phyloP scores from a whole-genome alignment of 2,329 filamentous ascomycete genomes.

The Graphilbum fragrans region DNA sequence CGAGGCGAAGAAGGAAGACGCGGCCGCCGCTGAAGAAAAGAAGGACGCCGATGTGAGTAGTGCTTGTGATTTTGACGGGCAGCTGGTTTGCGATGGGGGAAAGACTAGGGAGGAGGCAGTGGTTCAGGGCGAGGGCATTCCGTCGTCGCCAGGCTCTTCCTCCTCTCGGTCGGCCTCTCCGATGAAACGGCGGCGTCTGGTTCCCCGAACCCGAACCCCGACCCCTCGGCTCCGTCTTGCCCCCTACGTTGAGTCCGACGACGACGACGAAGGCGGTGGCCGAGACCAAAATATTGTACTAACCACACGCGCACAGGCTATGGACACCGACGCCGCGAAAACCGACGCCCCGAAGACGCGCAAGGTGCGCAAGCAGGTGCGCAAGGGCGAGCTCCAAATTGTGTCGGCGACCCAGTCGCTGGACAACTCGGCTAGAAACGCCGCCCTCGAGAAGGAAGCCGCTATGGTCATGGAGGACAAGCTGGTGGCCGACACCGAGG shows the following conservation, averaged over 20 bases:
- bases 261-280: neutral
- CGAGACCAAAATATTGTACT: neutral
- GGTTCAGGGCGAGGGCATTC: no score
- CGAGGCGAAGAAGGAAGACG: slow-evolving; percentile 21
- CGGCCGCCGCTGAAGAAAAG: slow-evolving; percentile 23
- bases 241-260: neutral
- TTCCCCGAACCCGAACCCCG: neutral
- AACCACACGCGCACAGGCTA: slow-evolving; percentile 41
- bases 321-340: slow-evolving; percentile 68
- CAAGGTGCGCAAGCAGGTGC: slow-evolving; percentile 98
- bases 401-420: slow-evolving; percentile 72
- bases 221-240: neutral
- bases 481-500: slow-evolving; percentile 92
- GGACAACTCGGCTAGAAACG: slow-evolving; percentile 53
- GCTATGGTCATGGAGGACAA: slow-evolving; percentile 97
- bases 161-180: neutral
- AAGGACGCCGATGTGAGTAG: slow-evolving; percentile 64
- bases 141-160: no score
- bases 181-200: neutral
- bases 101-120: no score
- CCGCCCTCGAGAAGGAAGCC: slow-evolving; percentile 69
- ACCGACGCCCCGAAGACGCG: slow-evolving; percentile 61
- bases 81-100: no score
- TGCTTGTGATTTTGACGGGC: neutral
- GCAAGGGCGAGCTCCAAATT: slow-evolving; percentile 90